These are phyloP conservation scores for Panus rudis DNA, from an alignment of 768 basidiomycete species.

Conservation along the genomic window DNA sequence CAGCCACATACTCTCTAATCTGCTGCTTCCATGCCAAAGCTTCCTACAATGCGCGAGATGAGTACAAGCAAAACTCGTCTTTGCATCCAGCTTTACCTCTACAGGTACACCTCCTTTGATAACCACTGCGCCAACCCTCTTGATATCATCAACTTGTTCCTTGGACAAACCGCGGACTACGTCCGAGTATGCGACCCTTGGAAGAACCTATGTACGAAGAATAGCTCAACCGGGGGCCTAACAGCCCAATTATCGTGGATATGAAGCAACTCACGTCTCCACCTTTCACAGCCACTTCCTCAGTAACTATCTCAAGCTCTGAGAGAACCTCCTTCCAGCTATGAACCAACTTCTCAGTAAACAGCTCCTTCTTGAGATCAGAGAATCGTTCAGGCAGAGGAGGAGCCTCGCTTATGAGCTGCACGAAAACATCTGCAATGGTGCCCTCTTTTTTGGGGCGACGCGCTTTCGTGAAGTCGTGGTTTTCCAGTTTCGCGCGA, in stretches of 20 bases:
- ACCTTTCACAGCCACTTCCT: constrained; percentile 42
- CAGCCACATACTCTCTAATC: constrained; percentile 46
- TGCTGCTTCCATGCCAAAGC: constrained; percentile 52
- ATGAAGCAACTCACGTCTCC: constrained; percentile 32
- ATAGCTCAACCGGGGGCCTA: background rate
- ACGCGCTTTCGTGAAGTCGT: too few relatives aligned
- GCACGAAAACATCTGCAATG: constrained; percentile 42
- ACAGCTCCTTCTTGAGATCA: constrained; percentile 51
- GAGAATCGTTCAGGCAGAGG: constrained; percentile 51
- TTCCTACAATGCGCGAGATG: constrained; percentile 33
- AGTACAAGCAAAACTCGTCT: background rate
- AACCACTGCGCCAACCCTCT: constrained; percentile 46
- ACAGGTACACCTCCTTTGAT: constrained; percentile 50
- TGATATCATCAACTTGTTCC: constrained; percentile 37
- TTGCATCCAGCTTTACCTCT: constrained; percentile 29
- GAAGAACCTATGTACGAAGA: constrained; percentile 36
- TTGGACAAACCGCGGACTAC: constrained; percentile 41
- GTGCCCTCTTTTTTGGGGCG: constrained; percentile 29
- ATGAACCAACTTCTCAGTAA: constrained; percentile 36
- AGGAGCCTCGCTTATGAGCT: constrained; percentile 31
- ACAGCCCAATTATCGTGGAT: background rate
- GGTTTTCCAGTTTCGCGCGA: too few relatives aligned
- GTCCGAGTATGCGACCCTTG: constrained; percentile 38
- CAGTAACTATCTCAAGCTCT: constrained; percentile 39
- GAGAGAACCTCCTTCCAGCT: constrained; percentile 51